Conservation (phyloP, 805 yeast species). For the Zygosaccharomyces kombuchaensis region DNA sequence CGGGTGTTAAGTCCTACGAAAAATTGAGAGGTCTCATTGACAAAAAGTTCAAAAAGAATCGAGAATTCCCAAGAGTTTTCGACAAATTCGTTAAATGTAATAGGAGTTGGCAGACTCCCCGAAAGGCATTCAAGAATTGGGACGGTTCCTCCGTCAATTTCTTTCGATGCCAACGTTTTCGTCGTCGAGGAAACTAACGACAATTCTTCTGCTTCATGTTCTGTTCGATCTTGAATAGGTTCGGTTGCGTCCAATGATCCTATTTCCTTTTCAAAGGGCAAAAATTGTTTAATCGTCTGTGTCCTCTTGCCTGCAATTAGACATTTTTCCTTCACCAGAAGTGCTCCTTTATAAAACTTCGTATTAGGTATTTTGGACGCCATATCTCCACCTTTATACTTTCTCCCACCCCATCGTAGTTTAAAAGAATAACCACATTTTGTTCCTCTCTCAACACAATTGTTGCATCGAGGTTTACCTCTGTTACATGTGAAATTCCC, state of each 20-base stretch:
- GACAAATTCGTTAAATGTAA: not conserved
- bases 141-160: not conserved
- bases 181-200: too few relatives aligned
- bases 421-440: constrained; percentile 61
- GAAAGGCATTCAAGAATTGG: not conserved
- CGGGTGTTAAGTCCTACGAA: constrained; percentile 63
- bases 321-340: constrained; percentile 2
- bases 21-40: constrained; percentile 53
- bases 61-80: constrained; percentile 36
- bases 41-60: constrained; percentile 59
- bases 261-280: not conserved
- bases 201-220: too few relatives aligned
- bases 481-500: constrained; percentile 69
- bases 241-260: not conserved
- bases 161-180: not conserved
- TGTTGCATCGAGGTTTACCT: constrained; percentile 54
- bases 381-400: constrained; percentile 10
- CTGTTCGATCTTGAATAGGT: not conserved
- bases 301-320: constrained; percentile 1
- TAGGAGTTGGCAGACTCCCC: not conserved
- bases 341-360: constrained; percentile 3
- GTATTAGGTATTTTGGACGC: constrained; percentile 9
- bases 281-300: not conserved
- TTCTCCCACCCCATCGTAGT: constrained; percentile 53
- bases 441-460: constrained; percentile 44